Evolutionary conservation across 169 alveolate species (phyloP), one percentile per base, ranked within the genome.

Genomic region (Babesia ovis): DNA sequence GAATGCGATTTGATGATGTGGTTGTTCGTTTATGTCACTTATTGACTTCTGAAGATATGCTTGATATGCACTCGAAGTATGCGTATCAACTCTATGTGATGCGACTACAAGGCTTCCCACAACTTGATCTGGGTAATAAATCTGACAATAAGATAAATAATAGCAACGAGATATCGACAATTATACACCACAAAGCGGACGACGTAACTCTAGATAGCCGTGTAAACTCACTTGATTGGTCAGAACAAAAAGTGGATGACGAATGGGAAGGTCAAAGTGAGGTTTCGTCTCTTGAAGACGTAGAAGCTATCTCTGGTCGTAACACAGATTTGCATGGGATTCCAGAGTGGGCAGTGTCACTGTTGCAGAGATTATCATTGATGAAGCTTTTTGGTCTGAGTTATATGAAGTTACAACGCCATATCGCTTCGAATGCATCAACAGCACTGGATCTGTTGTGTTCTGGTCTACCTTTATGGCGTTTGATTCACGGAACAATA

Each of bases 401-500:
- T 3, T 50, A 27, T 34, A 2, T 27, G 58, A 61, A 43, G 16
- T 12, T 6, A 66, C 45, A 59, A 16, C 58, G 34, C 14, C 8
- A n/a, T 18, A 0, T 60, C 14, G 0, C 8, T 4, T 25, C 57
- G 3, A 22, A 4, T 6, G 20, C 48, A 35, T 60, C 42, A 31
- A 64, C 74, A 12, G 61, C 74, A 3, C 45, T 64, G 18, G 74
- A 64, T 22, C 32, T 64, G 23, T 22, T 46, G 51, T 45, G 29
- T 23, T 64, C 32, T 18, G 61, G 74, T 5, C 29, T 64, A 51
- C 74, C 74, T 48, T 14, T 64, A 22, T 64, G 74, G 74, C 45
- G 74, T 14, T 31, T 64, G 62, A 18, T 50, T 12, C 2, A 45
- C 61, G 42, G 57, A 0, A 29, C n/a, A 25, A 11, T 64, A 9